Evolutionary conservation across 75 land plant species (phyloP).

Genomic region (Cupressus sempervirens): DNA sequence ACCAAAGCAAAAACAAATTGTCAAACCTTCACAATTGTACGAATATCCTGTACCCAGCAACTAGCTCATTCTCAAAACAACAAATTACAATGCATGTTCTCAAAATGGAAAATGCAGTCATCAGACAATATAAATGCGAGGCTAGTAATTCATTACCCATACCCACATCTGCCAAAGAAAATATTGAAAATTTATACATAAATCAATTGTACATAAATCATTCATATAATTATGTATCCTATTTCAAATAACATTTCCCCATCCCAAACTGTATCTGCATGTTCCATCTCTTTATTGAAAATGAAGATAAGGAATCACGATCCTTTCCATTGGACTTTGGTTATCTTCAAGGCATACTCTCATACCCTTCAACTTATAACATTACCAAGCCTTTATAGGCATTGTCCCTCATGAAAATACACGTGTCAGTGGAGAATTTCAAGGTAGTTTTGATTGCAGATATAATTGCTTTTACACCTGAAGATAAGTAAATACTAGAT

Average conservation of each 20-base stretch:
- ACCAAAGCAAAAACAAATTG: too few relatives aligned
- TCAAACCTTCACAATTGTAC: too few relatives aligned
- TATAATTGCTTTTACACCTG: background rate
- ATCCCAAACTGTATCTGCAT: background rate
- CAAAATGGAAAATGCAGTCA: background rate
- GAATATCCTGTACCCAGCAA: too few relatives aligned
- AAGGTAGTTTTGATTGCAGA: background rate
- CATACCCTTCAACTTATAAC: background rate
- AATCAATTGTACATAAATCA: too few relatives aligned
- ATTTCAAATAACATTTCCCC: background rate
- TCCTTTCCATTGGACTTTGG: background rate
- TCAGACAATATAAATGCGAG: background rate
- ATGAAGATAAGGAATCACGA: background rate
- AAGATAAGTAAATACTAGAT: slow-evolving; percentile 1
- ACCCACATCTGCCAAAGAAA: background rate
- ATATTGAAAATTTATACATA: too few relatives aligned
- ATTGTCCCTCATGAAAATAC: background rate
- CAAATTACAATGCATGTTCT: background rate
- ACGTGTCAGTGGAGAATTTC: background rate
- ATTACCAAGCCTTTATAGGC: background rate
- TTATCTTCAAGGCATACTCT: background rate
- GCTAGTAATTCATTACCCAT: background rate
- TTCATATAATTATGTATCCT: background rate
- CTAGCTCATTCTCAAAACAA: background rate
- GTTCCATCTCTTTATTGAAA: background rate